These are phyloP conservation scores for Knoxdaviesia capensis DNA, from an alignment of 2,329 filamentous ascomycete species.

Conservation along the genomic window DNA sequence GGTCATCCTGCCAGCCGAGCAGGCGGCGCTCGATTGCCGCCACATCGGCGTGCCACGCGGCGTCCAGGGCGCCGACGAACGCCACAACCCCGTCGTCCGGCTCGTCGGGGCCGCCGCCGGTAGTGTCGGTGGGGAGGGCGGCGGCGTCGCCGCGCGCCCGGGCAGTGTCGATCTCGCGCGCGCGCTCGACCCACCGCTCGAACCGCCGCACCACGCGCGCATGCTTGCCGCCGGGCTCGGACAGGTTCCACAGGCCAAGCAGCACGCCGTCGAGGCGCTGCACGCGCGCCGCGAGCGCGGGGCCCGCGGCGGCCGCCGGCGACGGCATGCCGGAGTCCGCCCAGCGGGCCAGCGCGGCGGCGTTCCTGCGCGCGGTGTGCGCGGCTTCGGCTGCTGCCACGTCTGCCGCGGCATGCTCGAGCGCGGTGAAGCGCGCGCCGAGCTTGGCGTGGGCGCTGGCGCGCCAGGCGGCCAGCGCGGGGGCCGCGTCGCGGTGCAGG, in stretches of 20 bases:
- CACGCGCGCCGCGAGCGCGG: conserved; percentile 31
- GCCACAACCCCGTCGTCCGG: conserved; percentile 16
- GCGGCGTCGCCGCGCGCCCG: conserved; percentile 17
- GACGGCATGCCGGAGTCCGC: too few relatives aligned
- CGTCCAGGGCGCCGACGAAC: conserved; percentile 35
- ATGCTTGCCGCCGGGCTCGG: conserved; percentile 34
- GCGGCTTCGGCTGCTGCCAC: conserved; percentile 18
- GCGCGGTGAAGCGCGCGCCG: conserved; percentile 19
- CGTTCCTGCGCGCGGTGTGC: conserved; percentile 28
- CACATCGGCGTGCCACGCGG: conserved; percentile 38
- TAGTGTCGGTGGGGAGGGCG: too few relatives aligned
- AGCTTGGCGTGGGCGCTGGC: conserved; percentile 31
- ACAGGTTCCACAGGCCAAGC: conserved; percentile 34
- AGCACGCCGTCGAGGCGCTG: conserved; percentile 36
- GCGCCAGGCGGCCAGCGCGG: conserved; percentile 28
- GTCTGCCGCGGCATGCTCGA: conserved; percentile 15
- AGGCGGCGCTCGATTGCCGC: conserved; percentile 29
- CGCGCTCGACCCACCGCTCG: conserved; percentile 34
- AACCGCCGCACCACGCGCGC: conserved; percentile 33
- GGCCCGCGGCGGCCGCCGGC: conserved; percentile 8
- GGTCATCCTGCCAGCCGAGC: conserved; percentile 28
- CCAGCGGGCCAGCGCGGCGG: conserved; percentile 32
- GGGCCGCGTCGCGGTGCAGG: conserved; percentile 32
- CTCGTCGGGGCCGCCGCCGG: too few relatives aligned
- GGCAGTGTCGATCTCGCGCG: conserved; percentile 24